Percentiles rank a stretch among this genome's conserved stretches.
Evolutionary conservation across 208 protist genomes (phyloP).

Genomic region (Acanthamoeba triangularis): DNA sequence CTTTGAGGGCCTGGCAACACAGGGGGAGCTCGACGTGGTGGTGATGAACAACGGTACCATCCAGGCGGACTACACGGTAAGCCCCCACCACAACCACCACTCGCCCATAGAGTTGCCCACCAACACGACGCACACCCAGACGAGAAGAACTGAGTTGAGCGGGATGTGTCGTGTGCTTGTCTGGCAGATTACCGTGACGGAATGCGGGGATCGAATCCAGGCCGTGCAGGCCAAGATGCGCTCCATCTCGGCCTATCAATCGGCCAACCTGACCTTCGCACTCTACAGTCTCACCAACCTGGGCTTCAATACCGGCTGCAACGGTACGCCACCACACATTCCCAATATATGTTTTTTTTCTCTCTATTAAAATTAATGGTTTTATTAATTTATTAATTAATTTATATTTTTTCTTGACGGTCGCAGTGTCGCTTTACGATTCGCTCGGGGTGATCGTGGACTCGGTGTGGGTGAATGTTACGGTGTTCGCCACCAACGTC

Average conservation of each 20-base stretch:
- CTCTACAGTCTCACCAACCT: constrained; percentile 6
- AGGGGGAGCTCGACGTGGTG: background rate
- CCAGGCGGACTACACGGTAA: constrained; percentile 50
- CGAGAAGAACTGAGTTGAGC: background rate
- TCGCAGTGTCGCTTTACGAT: constrained; percentile 29
- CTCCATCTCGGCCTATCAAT: background rate
- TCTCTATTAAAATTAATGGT: background rate
- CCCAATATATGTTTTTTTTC: background rate
- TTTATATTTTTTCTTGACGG: background rate
- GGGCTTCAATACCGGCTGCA: background rate
- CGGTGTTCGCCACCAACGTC: constrained; percentile 31
- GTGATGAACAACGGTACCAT: constrained; percentile 37
- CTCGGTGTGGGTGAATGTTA: constrained; percentile 41
- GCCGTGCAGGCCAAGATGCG: constrained; percentile 1
- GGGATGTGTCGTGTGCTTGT: background rate
- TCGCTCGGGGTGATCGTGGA: constrained; percentile 28
- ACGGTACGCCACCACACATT: background rate
- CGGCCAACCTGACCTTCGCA: background rate
- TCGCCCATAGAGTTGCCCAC: background rate
- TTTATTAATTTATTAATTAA: background rate
- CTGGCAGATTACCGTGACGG: background rate
- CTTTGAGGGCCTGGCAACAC: constrained; percentile 7
- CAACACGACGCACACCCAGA: background rate
- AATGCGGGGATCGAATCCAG: background rate
- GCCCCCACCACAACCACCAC: too few relatives aligned